Evolutionary conservation across 23 red algal genomes (phyloP), one percentile per base, ranked within the genome.

Genomic region (Cyanidium caldarium): DNA sequence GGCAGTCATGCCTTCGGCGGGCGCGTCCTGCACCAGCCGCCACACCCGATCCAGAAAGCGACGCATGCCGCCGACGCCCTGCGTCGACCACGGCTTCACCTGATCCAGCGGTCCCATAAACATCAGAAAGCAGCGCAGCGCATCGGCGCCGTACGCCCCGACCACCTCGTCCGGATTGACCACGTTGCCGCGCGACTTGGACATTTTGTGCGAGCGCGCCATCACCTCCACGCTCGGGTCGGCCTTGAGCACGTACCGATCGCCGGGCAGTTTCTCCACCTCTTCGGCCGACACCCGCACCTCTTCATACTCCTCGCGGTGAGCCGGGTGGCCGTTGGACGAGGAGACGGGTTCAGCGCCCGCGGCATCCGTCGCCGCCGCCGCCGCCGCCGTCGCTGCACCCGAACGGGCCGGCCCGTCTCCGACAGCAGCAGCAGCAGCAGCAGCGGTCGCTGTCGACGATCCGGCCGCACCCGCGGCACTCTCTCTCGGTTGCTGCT

Each of bases 41-140:
- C 92, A 98, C 2, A 73, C 92, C 1, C 85, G 80, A 30, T 72
- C 77, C 2, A 98, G 74, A 46, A 98, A 98, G n/a, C 92, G 71
- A 37, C 80, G 65, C 82, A 88, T 83, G n/a, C 82, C 83, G 40
- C 77, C 67, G 16, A 94, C 87, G 42, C 74, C 87, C 35, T 77
- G 79, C 1, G 79, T 98, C 28, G 67, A 45, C 84, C 83, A 86
- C 31, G 81, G 81, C 73, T 98, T 87, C 16, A 98, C 92, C 67
- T 88, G 84, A 46, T 98, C 92, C 46, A 98, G 75, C 34, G 92
- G 92, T 35, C 92, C 92, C 92, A 98, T 98, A 65, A 88, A 98
- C 92, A 98, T 98, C 33, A 98, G 73, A 77, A 88, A 98, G 69
- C 85, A 87, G 16, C 92, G 84, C 21, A 98, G 46, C 0, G 92